Percentiles rank a stretch among this genome's conserved stretches.
Conservation (phyloP, 2,329 filamentous ascomycete genomes). For the Rutstroemia sp. region DNA sequence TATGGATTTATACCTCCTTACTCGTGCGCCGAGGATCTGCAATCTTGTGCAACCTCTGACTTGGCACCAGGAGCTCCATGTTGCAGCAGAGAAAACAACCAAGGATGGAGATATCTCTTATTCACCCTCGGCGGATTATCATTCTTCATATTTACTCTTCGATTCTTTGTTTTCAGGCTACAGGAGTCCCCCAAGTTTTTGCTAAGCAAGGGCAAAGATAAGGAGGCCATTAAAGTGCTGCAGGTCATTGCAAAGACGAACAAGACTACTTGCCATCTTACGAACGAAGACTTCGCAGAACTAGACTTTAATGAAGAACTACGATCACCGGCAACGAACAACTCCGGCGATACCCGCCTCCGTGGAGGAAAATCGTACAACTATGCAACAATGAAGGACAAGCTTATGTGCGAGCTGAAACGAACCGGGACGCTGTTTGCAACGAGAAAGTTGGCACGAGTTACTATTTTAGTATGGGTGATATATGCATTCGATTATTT, state of each 20-base stretch:
- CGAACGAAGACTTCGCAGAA: conserved; percentile 5
- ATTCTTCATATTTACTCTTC: conserved; percentile 45
- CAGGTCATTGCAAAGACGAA: conserved; percentile 49
- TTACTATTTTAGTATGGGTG: conserved; percentile 42
- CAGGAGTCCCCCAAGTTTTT: conserved; percentile 52
- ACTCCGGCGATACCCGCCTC: background rate
- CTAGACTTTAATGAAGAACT: background rate
- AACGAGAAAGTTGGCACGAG: conserved; percentile 33
- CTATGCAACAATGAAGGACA: background rate
- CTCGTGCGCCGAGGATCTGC: conserved; percentile 14
- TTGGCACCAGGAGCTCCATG: conserved; percentile 17
- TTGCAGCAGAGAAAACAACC: conserved; percentile 36
- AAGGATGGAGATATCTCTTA: conserved; percentile 53
- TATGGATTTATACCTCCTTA: conserved; percentile 20
- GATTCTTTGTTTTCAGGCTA: conserved; percentile 49
- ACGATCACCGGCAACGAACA: background rate
- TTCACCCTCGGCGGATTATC: conserved; percentile 47
- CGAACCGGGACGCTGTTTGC: conserved; percentile 40
- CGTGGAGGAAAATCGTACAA: background rate
- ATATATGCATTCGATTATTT: conserved; percentile 44
- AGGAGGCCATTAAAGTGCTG: conserved; percentile 44
- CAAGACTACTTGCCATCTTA: conserved; percentile 4
- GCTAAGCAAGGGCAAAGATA: conserved; percentile 46
- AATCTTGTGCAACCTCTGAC: conserved; percentile 19
- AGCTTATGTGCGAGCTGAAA: conserved; percentile 27